Base-by-base conservation (phyloP, 1,139 yeast genomes). In the Saccharomyces hybrid region DNA sequence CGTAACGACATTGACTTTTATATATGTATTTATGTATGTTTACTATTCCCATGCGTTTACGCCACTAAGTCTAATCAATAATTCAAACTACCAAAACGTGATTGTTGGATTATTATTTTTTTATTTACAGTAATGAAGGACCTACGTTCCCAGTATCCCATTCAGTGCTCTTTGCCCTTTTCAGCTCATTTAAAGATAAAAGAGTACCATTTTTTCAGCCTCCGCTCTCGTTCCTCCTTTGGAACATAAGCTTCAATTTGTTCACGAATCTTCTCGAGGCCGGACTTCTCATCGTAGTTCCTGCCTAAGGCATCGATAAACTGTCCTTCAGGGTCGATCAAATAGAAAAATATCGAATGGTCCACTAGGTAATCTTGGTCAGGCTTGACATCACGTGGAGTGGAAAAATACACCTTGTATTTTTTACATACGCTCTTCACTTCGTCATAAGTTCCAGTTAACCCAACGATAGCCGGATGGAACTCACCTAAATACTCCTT, bases 311-410 rank as follows among this genome's bases (percentile, higher is more conserved):
- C 98, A 71, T 93, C 97, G 54, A 91, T 87, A 66, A 89, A 93
- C 63, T 87, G 82, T 51, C 98, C 99, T 70, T 93, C 98, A 20
- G 96, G 91, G 68, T 93, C 98, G 96, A 93, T 89, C 63, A 93
- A 77, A 68, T 93, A 93, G 72, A 90, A 91, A 80, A 91, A 93
- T 57, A 93, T 91, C 6, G 97, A 89, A 72, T 93, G 99, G 69
- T 93, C 99, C 20, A 93, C 99, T 60, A 93, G 79, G 69, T 93
- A 93, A 64, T 93, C 97, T 52, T 89, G 86, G 67, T 88, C 82
- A 41, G 91, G 88, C 31, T 47, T 20, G 26, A 25, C 52, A 26
- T 58, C 50, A 14, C 49, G 47, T 2, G 99, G 99, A 1, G 99
- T 93, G 9, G 97, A 88, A 70, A 93, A 93, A 72, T 91, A 93